phyloP scores from a whole-genome alignment of 768 basidiomycete genomes.

The Lentinula sp. region DNA sequence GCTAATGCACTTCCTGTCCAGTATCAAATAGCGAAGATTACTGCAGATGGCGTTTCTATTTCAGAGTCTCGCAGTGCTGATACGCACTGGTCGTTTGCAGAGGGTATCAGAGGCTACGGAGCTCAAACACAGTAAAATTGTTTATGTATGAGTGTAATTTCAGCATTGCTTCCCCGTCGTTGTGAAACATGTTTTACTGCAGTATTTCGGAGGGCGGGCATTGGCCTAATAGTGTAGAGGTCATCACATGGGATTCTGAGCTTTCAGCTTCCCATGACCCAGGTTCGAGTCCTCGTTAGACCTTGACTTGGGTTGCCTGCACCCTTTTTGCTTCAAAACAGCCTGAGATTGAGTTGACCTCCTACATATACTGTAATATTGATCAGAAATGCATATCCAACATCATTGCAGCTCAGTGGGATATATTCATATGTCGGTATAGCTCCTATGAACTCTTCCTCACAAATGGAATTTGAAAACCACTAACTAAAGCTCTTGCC shows the following conservation, averaged over 20 bases:
- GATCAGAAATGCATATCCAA: no score
- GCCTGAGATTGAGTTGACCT: no score
- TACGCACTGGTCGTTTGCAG: constrained; percentile 90
- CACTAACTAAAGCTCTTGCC: constrained; percentile 82
- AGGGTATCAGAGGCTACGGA: constrained; percentile 87
- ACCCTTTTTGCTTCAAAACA: no score
- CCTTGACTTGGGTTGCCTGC: no score
- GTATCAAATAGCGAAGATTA: constrained; percentile 95
- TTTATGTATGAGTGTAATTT: no score
- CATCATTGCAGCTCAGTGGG: no score
- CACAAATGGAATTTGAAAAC: constrained; percentile 85
- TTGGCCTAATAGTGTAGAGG: neutral
- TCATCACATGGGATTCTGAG: neutral
- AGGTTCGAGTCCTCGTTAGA: neutral
- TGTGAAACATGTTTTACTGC: no score
- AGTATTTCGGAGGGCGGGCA: no score
- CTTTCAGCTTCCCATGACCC: no score
- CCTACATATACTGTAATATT: no score
- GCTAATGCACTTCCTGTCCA: constrained; percentile 20
- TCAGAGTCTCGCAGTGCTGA: constrained; percentile 71
- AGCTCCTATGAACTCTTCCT: neutral
- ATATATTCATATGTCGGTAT: no score
- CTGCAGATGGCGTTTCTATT: constrained; percentile 67
- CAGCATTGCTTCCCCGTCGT: no score
- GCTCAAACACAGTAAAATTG: constrained; percentile 71